Conservation (phyloP, 352 stramenopile species). For the Globisporangium canariense region DNA sequence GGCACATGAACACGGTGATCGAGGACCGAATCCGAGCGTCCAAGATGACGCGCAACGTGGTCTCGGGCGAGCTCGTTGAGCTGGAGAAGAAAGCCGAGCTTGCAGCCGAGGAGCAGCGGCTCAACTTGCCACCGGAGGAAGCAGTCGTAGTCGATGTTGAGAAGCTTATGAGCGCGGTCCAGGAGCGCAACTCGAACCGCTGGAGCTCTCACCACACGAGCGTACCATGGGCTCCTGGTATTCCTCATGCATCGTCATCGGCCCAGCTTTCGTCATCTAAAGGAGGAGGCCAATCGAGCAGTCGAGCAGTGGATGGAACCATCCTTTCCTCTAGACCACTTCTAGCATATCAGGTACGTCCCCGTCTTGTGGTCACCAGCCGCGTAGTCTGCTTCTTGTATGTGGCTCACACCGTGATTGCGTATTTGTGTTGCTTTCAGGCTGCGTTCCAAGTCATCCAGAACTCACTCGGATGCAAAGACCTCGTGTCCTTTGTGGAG, state of each 20-base stretch:
- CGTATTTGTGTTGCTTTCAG: conserved; percentile 16
- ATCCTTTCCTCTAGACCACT: background rate
- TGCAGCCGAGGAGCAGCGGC: conserved; percentile 44
- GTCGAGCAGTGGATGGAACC: background rate
- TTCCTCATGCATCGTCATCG: background rate
- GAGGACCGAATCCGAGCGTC: conserved; percentile 45
- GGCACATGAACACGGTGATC: conserved; percentile 31
- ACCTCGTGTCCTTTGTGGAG: conserved; percentile 35
- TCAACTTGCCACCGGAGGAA: conserved; percentile 63
- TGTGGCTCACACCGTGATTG: background rate
- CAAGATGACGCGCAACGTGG: conserved; percentile 43
- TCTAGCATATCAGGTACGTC: conserved; percentile 17
- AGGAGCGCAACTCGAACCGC: conserved; percentile 28
- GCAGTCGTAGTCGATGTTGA: conserved; percentile 59
- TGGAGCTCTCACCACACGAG: background rate
- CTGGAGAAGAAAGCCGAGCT: conserved; percentile 55
- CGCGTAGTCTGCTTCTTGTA: background rate
- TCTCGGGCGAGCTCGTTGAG: conserved; percentile 53
- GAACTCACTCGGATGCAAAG: conserved; percentile 28
- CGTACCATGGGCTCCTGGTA: background rate
- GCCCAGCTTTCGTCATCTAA: background rate
- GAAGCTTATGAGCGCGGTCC: conserved; percentile 53
- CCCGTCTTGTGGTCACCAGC: background rate
- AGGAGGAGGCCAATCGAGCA: background rate
- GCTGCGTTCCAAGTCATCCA: conserved; percentile 54